Base-by-base conservation (phyloP, 148 eudicot species). In the Amaranthus palmeri region DNA sequence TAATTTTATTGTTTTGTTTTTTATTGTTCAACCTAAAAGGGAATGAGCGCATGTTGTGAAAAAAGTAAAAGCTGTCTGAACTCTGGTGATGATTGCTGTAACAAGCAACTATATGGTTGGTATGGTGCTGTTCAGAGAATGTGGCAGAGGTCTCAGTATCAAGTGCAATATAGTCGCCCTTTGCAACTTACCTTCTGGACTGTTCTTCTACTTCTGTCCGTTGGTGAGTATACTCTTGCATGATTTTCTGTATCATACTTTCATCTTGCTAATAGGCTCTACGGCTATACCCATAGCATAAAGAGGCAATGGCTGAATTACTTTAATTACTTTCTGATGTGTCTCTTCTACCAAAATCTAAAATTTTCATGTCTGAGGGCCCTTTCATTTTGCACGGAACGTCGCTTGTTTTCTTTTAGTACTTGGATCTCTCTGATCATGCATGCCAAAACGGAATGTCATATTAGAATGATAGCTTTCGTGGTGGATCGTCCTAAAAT, bases 71-170 rank as follows among this genome's bases (percentile, higher is more conserved):
- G 88, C 67, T 85, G 93, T 81, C 80, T 91, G 46, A 83, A 81
- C 54, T 73, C 75, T 72, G 74, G 83, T 67, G 88, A 88, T 78
- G 86, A 84, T 66, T 79, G 84, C 53, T 86, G 86, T 77, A 84
- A 91, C 72, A 91, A 88, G 83, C 91, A 88, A 69, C 79, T 84
- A 41, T 70, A 88, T 87, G 87, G 91, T 68, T 88, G 93, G 97
- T 79, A 85, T 72, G 97, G 97, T 65, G 82, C 88, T 69, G 46
- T 84, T 77, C 93, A 82, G 78, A 87, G 97, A 74, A 84, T 85
- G 81, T 79, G 88, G 67, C 97, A 87, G 80, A 87, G 97, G 74
- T 91, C 91, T 52, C 90, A 83, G 81, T 91, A 91, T 81, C 89
- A 82, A 11, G 70, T 91, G 82, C 93, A 83, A 68, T 87, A 88